A percentile compares a stretch with the other conserved stretches of the same genome.
Evolutionary conservation across 768 basidiomycete genomes (phyloP).

Genomic region (Boletales sp.): DNA sequence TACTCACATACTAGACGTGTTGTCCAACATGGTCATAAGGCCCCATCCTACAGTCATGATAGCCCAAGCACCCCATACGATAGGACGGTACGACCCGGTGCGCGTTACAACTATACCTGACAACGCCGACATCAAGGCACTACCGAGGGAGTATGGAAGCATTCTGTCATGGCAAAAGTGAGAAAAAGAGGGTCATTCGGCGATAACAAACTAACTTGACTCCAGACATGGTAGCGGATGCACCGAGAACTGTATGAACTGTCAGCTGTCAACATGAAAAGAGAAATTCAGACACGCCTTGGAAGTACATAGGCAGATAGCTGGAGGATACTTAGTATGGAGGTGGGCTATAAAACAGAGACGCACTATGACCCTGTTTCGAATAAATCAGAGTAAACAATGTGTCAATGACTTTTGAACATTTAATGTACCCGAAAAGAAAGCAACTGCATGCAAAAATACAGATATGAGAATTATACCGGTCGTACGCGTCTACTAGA

Average conservation of each 20-base stretch:
- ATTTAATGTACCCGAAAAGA: conserved; percentile 29
- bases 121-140: conserved; percentile 16
- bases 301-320: conserved; percentile 41
- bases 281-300: conserved; percentile 15
- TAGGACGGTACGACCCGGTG: conserved; percentile 28
- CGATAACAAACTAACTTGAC: conserved; percentile 20
- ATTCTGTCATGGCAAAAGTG: conserved; percentile 22
- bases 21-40: conserved; percentile 36
- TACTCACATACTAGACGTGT: conserved; percentile 27
- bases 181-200: not conserved
- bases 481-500: conserved; percentile 36
- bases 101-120: conserved; percentile 25
- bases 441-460: conserved; percentile 33
- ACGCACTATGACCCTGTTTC: conserved; percentile 26
- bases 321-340: conserved; percentile 13
- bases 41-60: conserved; percentile 34
- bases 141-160: conserved; percentile 32
- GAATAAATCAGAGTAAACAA: not conserved
- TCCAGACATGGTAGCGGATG: conserved; percentile 32
- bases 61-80: conserved; percentile 29
- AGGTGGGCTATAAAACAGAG: not conserved
- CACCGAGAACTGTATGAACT: conserved; percentile 29
- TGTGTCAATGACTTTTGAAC: not conserved
- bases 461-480: conserved; percentile 26
- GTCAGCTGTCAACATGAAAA: not conserved